These are phyloP conservation scores for Mycena epipterygia DNA, from an alignment of 768 basidiomycete genomes.

Conservation along the genomic window DNA sequence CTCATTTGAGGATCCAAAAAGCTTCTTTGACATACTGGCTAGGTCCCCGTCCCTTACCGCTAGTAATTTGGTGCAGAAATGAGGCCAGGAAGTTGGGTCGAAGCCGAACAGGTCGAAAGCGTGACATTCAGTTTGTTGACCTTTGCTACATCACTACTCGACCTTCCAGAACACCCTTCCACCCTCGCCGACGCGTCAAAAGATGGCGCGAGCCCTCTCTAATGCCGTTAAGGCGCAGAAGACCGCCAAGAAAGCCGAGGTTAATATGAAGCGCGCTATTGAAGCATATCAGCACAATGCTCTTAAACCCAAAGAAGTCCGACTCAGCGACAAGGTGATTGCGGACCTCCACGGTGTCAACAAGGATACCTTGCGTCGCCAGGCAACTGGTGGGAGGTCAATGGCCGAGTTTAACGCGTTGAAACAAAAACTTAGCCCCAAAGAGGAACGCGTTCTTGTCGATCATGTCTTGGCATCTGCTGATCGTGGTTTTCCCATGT, in stretches of 20 bases:
- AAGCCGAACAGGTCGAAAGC: too few relatives aligned
- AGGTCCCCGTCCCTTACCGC: too few relatives aligned
- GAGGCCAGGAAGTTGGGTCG: too few relatives aligned
- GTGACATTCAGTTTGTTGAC: too few relatives aligned
- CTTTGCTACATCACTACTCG: too few relatives aligned
- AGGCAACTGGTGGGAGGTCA: constrained; percentile 35
- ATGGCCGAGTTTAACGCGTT: constrained; percentile 39
- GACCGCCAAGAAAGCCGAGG: background rate
- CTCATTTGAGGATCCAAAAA: too few relatives aligned
- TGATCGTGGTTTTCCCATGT: constrained; percentile 45
- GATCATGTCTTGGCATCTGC: constrained; percentile 45
- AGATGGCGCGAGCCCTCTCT: constrained; percentile 9
- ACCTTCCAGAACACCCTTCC: too few relatives aligned
- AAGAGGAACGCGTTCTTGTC: constrained; percentile 47
- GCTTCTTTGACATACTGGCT: too few relatives aligned
- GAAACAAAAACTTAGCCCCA: constrained; percentile 43
- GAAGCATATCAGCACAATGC: constrained; percentile 13
- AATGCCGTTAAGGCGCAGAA: constrained; percentile 1
- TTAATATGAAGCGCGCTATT: background rate
- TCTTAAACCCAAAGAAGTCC: background rate
- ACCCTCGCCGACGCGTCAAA: constrained; percentile 11
- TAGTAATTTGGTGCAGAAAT: too few relatives aligned
- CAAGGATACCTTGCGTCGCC: constrained; percentile 28
- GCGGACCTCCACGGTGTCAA: constrained; percentile 10
- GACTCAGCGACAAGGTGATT: background rate